These are phyloP conservation scores for Xylaria multiplex DNA, from an alignment of 2,329 filamentous ascomycete species.

Conservation along the genomic window DNA sequence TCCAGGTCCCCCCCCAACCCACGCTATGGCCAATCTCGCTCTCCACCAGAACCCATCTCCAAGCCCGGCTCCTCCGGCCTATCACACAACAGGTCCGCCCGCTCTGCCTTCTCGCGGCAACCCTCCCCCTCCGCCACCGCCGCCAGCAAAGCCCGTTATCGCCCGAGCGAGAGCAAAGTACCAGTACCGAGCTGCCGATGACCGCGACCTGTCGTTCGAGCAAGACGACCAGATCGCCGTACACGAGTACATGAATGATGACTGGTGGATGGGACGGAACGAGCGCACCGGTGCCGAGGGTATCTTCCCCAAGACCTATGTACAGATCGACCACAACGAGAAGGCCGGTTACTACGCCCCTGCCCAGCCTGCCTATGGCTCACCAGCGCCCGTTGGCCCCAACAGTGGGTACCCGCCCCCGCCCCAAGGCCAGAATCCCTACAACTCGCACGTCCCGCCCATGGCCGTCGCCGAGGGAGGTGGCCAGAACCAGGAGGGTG, in stretches of 20 bases:
- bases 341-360: constrained; percentile 52
- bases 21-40: constrained; percentile 57
- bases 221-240: constrained; percentile 84
- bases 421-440: constrained; percentile 65
- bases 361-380: constrained; percentile 43
- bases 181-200: constrained; percentile 80
- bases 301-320: constrained; percentile 95
- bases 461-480: constrained; percentile 75
- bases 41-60: constrained; percentile 48
- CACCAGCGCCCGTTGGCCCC: constrained; percentile 40
- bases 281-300: constrained; percentile 84
- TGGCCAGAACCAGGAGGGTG: constrained; percentile 46
- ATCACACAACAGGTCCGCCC: constrained; percentile 58
- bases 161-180: constrained; percentile 84
- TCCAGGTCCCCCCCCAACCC: constrained; percentile 36
- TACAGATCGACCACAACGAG: constrained; percentile 72
- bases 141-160: constrained; percentile 67
- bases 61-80: constrained; percentile 61
- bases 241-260: constrained; percentile 92
- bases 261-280: constrained; percentile 96
- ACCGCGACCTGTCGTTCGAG: constrained; percentile 82
- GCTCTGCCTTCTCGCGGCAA: constrained; percentile 49
- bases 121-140: constrained; percentile 53
- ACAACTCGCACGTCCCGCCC: constrained; percentile 76
- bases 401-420: constrained; percentile 54